Conservation (phyloP, 768 basidiomycete species). For the Termitomyces sp. region DNA sequence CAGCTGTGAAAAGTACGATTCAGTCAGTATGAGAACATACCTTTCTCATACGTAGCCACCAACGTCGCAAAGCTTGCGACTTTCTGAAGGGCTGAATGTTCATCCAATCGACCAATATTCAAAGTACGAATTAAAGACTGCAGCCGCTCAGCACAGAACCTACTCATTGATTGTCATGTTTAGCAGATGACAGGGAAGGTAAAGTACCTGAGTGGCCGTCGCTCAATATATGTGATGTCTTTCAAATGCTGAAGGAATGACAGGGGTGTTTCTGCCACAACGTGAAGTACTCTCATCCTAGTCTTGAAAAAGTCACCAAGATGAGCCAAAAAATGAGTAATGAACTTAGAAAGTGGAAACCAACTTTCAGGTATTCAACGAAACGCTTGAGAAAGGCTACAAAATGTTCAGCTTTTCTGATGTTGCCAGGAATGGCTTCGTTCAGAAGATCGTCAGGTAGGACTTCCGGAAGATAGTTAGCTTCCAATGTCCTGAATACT, state of each 20-base stretch:
- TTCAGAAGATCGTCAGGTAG: constrained; percentile 91
- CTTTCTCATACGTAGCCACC: constrained; percentile 97
- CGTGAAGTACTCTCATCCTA: constrained; percentile 97
- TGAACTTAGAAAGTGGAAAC: not conserved
- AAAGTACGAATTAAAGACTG: constrained; percentile 92
- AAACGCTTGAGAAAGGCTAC: constrained; percentile 97
- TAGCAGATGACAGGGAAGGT: not conserved
- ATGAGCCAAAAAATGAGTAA: not conserved
- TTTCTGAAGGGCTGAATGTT: constrained; percentile 89
- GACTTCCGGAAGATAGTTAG: constrained; percentile 40
- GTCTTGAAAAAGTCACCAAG: constrained; percentile 46
- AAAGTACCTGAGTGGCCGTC: constrained; percentile 79
- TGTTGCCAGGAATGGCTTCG: constrained; percentile 97
- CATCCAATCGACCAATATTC: constrained; percentile 85
- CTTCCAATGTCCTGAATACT: not conserved
- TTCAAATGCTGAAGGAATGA: constrained; percentile 98
- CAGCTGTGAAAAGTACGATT: not conserved
- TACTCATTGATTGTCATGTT: constrained; percentile 21
- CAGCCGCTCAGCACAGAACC: constrained; percentile 94
- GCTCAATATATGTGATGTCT: constrained; percentile 98
- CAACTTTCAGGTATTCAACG: constrained; percentile 96
- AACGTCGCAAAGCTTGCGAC: constrained; percentile 95
- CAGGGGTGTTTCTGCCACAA: constrained; percentile 95
- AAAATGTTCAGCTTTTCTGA: constrained; percentile 98
- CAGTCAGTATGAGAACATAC: constrained; percentile 27